Base-by-base conservation (phyloP, 257 asterid genomes). In the Plantago elongata region DNA sequence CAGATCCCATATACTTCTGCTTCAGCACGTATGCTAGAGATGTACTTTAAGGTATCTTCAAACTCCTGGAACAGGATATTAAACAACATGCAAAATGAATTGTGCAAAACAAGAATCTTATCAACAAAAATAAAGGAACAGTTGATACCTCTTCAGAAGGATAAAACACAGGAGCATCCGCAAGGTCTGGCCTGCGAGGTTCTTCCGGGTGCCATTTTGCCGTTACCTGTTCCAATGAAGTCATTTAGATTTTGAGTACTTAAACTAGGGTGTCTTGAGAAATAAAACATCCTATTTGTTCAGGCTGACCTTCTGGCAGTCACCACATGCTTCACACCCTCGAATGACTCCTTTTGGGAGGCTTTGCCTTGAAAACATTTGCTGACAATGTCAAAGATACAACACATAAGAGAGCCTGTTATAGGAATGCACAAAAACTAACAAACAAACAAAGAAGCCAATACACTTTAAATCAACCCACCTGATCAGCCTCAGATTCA, bases 1-100 rank as follows among this genome's bases (percentile, higher is more conserved):
- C 99, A 92, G 69, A 92, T 87, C 34, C 99, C 99, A 68, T 84
- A 85, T 13, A 64, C 56, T 81, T 92, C 96, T 44, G 97, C 99
- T 75, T 89, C 74, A 22, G 87, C 45, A 9, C 97, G 95, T 72
- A 92, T 87, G 55, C 91, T 92, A 62, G 90, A 81, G 61, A 92
- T 84, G 77, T 83, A 92, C 42, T 84, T 84, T 65, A 89, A 68
- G 61, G 97, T 80, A 70, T 92, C 97, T 75, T 83, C 87, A 65
- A 89, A 92, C 73, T 92, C 99, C 99, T 92, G 80, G 40, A 37
- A 40, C 50, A 65, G 63, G 44, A 65, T 15, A 29, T 45, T 49
- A 77, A 68, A 74, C 45, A 62, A 60, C 63, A 14, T 43, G 4
- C 16, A 54, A 27, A 67, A 38, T 51, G 54, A 62, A 12, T 47